Evolutionary conservation across 2,329 filamentous ascomycete species (phyloP).

Genomic region (Neofusicoccum ribis): DNA sequence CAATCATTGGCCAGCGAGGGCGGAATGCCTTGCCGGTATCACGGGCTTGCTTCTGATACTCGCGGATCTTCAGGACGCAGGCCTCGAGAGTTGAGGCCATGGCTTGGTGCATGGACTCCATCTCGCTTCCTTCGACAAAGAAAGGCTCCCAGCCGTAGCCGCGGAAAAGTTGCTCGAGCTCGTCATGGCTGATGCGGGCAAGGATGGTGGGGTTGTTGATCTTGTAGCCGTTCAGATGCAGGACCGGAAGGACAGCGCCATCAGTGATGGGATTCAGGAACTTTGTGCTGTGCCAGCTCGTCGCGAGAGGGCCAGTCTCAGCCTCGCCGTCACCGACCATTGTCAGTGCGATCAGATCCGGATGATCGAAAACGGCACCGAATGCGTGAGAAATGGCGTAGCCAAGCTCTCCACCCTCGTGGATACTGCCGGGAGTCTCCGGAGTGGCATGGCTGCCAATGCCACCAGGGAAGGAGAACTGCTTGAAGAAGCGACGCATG

Average conservation of each 20-base stretch:
- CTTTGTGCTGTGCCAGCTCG: slow-evolving; percentile 80
- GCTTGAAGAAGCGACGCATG: slow-evolving; percentile 75
- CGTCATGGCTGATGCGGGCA: slow-evolving; percentile 71
- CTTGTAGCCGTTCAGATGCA: slow-evolving; percentile 83
- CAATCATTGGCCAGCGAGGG: slow-evolving; percentile 75
- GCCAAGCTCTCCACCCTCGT: slow-evolving; percentile 80
- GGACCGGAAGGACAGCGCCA: slow-evolving; percentile 73
- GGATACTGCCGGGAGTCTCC: slow-evolving; percentile 74
- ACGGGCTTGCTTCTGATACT: slow-evolving; percentile 70
- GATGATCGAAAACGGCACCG: slow-evolving; percentile 73
- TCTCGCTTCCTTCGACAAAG: slow-evolving; percentile 75
- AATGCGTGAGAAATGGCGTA: slow-evolving; percentile 80
- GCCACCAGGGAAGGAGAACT: slow-evolving; percentile 79
- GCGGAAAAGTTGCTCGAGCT: slow-evolving; percentile 67
- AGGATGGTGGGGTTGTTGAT: slow-evolving; percentile 74
- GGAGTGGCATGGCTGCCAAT: slow-evolving; percentile 77
- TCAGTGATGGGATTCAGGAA: slow-evolving; percentile 78
- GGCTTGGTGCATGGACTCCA: slow-evolving; percentile 76
- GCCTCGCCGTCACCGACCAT: slow-evolving; percentile 80
- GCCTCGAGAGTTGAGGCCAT: slow-evolving; percentile 77
- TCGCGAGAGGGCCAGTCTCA: slow-evolving; percentile 78
- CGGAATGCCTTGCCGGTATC: slow-evolving; percentile 69
- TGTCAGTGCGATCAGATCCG: slow-evolving; percentile 71
- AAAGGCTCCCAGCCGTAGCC: slow-evolving; percentile 80
- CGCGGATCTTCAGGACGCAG: slow-evolving; percentile 68